Percentiles rank a stretch among this genome's conserved stretches.
phyloP scores from a whole-genome alignment of 306 rosid species.

The Phaseolus lunatus region DNA sequence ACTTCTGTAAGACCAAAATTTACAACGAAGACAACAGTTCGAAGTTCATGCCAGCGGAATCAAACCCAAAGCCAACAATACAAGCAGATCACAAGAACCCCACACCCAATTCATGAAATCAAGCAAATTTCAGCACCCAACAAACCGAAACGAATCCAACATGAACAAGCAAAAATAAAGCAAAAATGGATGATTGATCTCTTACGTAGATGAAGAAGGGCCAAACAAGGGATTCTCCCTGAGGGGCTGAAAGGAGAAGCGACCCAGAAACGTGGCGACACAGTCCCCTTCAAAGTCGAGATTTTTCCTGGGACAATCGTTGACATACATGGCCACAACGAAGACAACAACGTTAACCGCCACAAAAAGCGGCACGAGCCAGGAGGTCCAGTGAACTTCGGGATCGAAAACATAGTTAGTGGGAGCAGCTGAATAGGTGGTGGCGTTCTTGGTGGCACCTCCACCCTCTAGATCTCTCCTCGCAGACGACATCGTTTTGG shows the following conservation, averaged over 20 bases:
- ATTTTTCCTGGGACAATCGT: conserved; percentile 71
- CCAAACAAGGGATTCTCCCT: conserved; percentile 83
- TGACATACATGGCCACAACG: conserved; percentile 68
- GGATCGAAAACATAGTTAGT: conserved; percentile 51
- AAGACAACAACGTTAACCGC: conserved; percentile 68
- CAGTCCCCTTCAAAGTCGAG: conserved; percentile 54
- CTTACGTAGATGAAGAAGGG: conserved; percentile 82
- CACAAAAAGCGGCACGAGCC: conserved; percentile 83
- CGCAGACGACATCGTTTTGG: conserved; percentile 52
- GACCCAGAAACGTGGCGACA: conserved; percentile 63
- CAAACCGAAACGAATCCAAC: conserved; percentile 9
- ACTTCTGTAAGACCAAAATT: neutral
- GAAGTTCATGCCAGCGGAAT: conserved; percentile 2
- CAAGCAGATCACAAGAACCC: conserved; percentile 1
- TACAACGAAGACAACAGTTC: neutral
- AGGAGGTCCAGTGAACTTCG: conserved; percentile 74
- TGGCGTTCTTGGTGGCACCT: conserved; percentile 48
- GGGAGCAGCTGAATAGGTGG: conserved; percentile 42
- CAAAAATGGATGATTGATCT: neutral
- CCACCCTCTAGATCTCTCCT: conserved; percentile 72
- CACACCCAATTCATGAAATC: conserved; percentile 22
- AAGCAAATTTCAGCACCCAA: conserved; percentile 20
- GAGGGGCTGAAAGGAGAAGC: conserved; percentile 79
- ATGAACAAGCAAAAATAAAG: neutral
- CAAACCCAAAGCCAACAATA: neutral